These are phyloP conservation scores for Ophiosphaerella korrae DNA, from an alignment of 2,329 filamentous ascomycete species.

Conservation along the genomic window DNA sequence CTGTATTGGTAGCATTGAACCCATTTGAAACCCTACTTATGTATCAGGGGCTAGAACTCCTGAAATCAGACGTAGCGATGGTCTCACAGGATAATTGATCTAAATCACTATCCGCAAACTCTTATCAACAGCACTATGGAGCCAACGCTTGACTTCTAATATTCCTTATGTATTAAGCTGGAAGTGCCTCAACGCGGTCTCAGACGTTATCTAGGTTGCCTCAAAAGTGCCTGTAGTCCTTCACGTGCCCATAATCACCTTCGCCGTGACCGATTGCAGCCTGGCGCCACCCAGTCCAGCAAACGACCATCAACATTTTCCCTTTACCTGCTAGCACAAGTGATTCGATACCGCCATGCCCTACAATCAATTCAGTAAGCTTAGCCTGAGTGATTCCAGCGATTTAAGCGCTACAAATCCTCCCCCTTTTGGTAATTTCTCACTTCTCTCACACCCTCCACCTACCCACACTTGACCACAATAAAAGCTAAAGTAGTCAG, in stretches of 20 bases:
- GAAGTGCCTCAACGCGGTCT: background rate
- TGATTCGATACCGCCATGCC: background rate
- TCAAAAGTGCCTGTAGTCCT: background rate
- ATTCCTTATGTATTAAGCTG: background rate
- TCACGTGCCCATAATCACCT: background rate
- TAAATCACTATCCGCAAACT: no score
- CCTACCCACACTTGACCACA: background rate
- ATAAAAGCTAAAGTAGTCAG: background rate
- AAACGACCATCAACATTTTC: background rate
- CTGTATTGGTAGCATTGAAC: no score
- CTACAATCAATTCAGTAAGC: background rate
- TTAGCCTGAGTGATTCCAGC: slow-evolving; percentile 1
- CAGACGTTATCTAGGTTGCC: background rate
- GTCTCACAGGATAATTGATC: no score
- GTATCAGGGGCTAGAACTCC: no score
- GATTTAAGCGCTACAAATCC: background rate
- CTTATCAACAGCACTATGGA: background rate
- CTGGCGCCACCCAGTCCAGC: background rate
- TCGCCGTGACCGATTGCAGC: background rate
- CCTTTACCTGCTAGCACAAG: background rate
- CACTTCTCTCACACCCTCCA: background rate
- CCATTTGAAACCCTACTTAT: no score
- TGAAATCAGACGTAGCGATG: no score
- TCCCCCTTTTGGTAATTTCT: background rate
- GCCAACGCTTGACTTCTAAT: background rate